Evolutionary conservation across 2,329 filamentous ascomycete species (phyloP).

Genomic region (Verticillium alfalfae): DNA sequence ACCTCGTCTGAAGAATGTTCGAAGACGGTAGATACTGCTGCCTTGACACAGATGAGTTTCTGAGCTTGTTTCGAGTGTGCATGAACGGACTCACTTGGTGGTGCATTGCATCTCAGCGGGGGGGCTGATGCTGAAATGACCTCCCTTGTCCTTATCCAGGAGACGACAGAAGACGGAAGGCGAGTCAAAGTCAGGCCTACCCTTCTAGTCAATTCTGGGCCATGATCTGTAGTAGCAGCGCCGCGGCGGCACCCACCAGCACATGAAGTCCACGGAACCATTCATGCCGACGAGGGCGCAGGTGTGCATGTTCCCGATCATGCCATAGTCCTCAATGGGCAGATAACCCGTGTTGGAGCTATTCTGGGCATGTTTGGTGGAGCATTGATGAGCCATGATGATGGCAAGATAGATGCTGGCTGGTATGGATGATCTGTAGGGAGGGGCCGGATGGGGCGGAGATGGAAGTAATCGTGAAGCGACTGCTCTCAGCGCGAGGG

Average conservation of each 20-base stretch:
- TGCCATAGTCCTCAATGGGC: constrained; percentile 70
- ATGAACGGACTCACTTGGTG: constrained; percentile 43
- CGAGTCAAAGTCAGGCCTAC: constrained; percentile 72
- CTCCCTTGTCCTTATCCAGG: constrained; percentile 69
- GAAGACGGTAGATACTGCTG: constrained; percentile 72
- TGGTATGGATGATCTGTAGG: neutral
- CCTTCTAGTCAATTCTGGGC: neutral
- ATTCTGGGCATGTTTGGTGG: constrained; percentile 17
- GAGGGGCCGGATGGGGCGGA: neutral
- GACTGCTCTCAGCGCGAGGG: too few species aligned
- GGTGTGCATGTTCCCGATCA: constrained; percentile 77
- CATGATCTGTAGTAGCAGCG: neutral
- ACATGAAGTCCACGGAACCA: constrained; percentile 73
- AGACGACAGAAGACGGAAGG: constrained; percentile 70
- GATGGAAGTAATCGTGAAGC: neutral
- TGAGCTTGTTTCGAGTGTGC: neutral
- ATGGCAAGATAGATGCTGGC: neutral
- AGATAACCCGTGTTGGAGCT: constrained; percentile 35
- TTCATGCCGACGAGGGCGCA: constrained; percentile 71
- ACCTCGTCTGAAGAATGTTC: constrained; percentile 73
- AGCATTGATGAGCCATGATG: constrained; percentile 25
- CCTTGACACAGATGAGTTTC: neutral
- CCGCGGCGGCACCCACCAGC: constrained; percentile 49
- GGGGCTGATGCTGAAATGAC: constrained; percentile 64
- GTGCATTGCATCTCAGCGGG: constrained; percentile 47